Evolutionary conservation across 2,329 filamentous ascomycete species (phyloP), one percentile per base, ranked within the genome.

Genomic region (Cercospora zeae-maydis): DNA sequence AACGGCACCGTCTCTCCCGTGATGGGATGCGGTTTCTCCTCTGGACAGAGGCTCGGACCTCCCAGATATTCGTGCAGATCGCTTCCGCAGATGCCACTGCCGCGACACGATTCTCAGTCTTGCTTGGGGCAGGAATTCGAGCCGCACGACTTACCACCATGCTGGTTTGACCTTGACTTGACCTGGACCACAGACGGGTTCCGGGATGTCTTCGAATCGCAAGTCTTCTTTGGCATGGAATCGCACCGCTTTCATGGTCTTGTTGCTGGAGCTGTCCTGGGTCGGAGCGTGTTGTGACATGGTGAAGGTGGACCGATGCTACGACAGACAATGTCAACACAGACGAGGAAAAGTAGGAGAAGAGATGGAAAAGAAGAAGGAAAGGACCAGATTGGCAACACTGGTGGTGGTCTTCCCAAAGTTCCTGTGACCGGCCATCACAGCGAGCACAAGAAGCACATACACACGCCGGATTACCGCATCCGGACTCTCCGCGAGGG

Each of bases 1-100:
- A 84, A 64, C n/a, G 80, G 82, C 2, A 81, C 75, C 4, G 75
- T 79, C 71, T 83, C 83, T 52, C 78, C 77, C 3, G 82, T 85
- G 63, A 84, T 81, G 0, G 82, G 81, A 72, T 84, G 83, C 3
- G 82, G 81, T n/a, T 76, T 79, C 1, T 78, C 79, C 33, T 66
- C 55, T 0, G 82, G 83, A 65, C 80, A 82, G 8, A 76, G 67
- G 3, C 69, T 72, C 1, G 75, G 74, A 10, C 75, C 75, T 10
- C 74, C 74, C 9, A 76, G 63, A 54, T 72, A 76, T 61, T 76
- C 74, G 49, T 75, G 73, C 5, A 74, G 66, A 59, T 76, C 73
- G 63, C 51, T 61, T n/a, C 57, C 63, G 42, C 64, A 64, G 49
- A 63, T 63, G 49, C 53, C 61, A 33, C 51, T 58, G 73, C n/a